Base-by-base conservation (phyloP, 1,139 yeast species). In the Komagataea norvegica region DNA sequence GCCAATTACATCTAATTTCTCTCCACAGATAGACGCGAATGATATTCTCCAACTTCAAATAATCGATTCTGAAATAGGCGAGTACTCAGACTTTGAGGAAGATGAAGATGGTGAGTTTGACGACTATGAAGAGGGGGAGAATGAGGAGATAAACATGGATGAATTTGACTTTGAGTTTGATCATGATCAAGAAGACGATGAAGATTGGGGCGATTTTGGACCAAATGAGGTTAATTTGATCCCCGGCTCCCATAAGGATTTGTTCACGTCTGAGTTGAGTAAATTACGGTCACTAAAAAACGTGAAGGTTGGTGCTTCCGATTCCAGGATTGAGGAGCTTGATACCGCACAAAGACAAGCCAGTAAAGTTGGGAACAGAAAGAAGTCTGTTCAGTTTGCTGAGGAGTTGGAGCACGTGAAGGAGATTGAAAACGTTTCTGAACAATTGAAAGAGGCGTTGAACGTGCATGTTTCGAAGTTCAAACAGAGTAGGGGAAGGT, bases 371-470 rank as follows among this genome's bases (percentile, higher is more conserved):
- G 7, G 13, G 14, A 18, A 19, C 9, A 28, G 16, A 31, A 64
- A 62, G 44, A 73, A 74, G 46, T 58, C 70, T 2, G 83, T 77
- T 8, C 58, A 67, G 18, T 77, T 77, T 59, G 65, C 76, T 1
- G 63, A 65, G 3, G 58, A 60, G 2, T 59, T 74, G 31, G 72
- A 75, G 33, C 31, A 37, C 16, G 67, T 77, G 10, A 75, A 74
- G 38, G 77, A 75, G 42, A 62, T 77, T 27, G 81, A 74, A 32
- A 72, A 74, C 47, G 62, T 77, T 5, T 73, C 79, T 49, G 70
- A 67, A 24, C 65, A 68, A 33, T 50, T 72, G 36, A 67, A 40
- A 21, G 37, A 39, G 8, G 36, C 34, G 6, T 34, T 34, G 10
- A 23, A 30, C 6, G 11, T 14, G 6, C 46, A 38, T 19, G 36